phyloP scores from a whole-genome alignment of 441 rosid genomes.

The Pelargonium cotyledonis region DNA sequence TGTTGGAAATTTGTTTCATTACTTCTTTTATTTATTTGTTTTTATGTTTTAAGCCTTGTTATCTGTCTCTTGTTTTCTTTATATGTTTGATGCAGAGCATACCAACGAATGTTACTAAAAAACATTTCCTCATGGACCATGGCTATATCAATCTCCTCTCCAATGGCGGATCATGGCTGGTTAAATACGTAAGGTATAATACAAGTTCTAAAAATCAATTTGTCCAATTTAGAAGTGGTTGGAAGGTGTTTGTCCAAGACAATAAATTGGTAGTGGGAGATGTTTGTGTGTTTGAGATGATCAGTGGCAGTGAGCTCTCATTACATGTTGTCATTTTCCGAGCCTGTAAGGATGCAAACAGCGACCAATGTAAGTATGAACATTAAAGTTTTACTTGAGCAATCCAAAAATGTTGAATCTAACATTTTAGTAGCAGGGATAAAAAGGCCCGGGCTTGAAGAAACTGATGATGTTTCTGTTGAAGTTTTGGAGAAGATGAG shows the following conservation, averaged over 20 bases:
- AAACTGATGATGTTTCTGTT: too few species aligned
- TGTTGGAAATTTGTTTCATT: too few species aligned
- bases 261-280: neutral
- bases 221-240: neutral
- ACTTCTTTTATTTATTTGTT: too few species aligned
- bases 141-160: neutral
- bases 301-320: neutral
- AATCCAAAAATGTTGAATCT: neutral
- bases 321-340: slow-evolving; percentile 2
- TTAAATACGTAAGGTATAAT: neutral
- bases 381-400: too few species aligned
- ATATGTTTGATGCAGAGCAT: neutral
- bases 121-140: neutral
- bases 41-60: too few species aligned
- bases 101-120: neutral
- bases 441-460: too few species aligned
- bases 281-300: slow-evolving; percentile 4
- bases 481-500: neutral
- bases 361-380: neutral
- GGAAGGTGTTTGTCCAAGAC: slow-evolving; percentile 1
- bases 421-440: too few species aligned
- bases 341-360: neutral
- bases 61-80: neutral
- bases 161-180: neutral
- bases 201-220: neutral